These are phyloP conservation scores for Trichoderma atroviride DNA, from an alignment of 2,329 filamentous ascomycete species.

Conservation along the genomic window DNA sequence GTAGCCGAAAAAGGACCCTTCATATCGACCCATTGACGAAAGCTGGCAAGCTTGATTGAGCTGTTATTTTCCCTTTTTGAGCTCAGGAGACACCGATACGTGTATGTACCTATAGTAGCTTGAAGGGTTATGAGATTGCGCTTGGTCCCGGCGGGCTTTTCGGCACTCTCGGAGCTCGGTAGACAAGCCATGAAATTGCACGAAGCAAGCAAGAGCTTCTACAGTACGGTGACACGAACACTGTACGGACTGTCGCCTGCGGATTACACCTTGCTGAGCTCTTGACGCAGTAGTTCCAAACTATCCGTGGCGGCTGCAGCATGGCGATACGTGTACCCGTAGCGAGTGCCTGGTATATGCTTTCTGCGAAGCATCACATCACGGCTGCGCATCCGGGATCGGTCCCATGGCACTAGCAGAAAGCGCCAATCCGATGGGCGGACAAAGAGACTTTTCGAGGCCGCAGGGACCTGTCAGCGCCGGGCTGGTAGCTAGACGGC, in stretches of 20 bases:
- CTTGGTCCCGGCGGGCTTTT: neutral
- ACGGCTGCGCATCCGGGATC: neutral
- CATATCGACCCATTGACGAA: neutral
- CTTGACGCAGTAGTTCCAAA: neutral
- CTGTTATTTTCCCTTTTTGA: neutral
- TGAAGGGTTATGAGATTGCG: neutral
- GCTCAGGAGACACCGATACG: constrained; percentile 6
- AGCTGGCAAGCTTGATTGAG: constrained; percentile 11
- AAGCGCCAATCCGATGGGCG: neutral
- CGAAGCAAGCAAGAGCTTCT: neutral
- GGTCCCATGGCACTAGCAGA: neutral
- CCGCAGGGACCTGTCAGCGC: constrained; percentile 22
- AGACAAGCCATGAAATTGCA: neutral
- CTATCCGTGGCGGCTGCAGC: neutral
- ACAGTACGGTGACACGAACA: neutral
- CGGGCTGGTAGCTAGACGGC: neutral
- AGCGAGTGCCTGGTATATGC: neutral
- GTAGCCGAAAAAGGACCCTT: constrained; percentile 4
- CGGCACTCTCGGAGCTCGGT: constrained; percentile 2
- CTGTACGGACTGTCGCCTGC: neutral
- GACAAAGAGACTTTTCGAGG: neutral
- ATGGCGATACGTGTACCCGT: neutral
- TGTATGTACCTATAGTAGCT: neutral
- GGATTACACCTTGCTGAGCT: neutral
- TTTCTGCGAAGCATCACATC: neutral